Evolutionary conservation across 192 early-diverging fungal species (phyloP).

Genomic region (Linnemannia exigua): DNA sequence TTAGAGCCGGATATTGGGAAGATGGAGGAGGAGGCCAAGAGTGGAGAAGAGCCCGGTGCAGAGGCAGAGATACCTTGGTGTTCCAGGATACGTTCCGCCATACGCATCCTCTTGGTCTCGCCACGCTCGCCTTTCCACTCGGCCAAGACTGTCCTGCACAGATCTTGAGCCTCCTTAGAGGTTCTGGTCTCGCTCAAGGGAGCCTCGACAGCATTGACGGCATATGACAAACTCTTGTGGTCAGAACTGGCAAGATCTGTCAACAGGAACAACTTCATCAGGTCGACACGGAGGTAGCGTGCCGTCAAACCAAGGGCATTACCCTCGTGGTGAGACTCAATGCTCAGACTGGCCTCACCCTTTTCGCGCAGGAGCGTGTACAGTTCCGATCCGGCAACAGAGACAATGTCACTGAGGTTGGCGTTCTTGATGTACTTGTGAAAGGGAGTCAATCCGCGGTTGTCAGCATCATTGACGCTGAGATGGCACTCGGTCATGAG

Average conservation of each 20-base stretch:
- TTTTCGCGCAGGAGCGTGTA: conserved; percentile 41
- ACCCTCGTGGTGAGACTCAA: conserved; percentile 46
- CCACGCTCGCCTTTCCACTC: conserved; percentile 55
- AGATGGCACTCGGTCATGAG: conserved; percentile 41
- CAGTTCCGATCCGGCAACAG: conserved; percentile 43
- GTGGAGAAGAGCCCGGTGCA: conserved; percentile 14
- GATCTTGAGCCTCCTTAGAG: conserved; percentile 32
- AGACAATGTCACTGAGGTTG: conserved; percentile 38
- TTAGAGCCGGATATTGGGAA: conserved; percentile 5
- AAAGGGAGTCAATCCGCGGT: conserved; percentile 51
- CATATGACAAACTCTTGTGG: conserved; percentile 36
- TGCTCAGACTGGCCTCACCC: conserved; percentile 33
- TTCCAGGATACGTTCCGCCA: conserved; percentile 53
- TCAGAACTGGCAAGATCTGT: conserved; percentile 49
- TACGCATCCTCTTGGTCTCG: conserved; percentile 49
- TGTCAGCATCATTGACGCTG: conserved; percentile 44
- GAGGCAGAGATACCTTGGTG: conserved; percentile 33
- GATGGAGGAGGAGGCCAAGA: background rate
- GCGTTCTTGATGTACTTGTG: conserved; percentile 56
- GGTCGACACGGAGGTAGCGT: conserved; percentile 49
- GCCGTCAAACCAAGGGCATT: conserved; percentile 46
- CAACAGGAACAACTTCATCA: conserved; percentile 46
- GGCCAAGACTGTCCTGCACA: conserved; percentile 19
- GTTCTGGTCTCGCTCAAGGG: conserved; percentile 48
- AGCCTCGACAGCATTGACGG: conserved; percentile 38